A percentile compares a stretch with the other conserved stretches of the same genome.
phyloP scores from a whole-genome alignment of 805 yeast species.

The Danielia oregonensis region DNA sequence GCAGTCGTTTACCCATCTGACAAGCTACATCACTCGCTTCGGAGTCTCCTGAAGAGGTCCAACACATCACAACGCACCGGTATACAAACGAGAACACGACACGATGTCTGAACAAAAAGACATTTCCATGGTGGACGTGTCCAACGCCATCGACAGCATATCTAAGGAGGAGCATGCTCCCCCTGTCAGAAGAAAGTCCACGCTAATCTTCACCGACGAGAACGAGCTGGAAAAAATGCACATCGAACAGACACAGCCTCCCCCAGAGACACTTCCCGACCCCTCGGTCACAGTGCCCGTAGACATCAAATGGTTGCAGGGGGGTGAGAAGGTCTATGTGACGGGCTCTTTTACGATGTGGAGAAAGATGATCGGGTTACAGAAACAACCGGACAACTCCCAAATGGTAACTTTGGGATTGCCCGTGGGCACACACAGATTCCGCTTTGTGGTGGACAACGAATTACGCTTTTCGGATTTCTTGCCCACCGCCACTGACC shows the following conservation, averaged over 20 bases:
- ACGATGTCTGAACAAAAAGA: constrained; percentile 24
- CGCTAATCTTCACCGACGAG: constrained; percentile 68
- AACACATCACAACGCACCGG: too few species aligned
- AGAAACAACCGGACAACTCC: constrained; percentile 44
- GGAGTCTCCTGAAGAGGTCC: too few species aligned
- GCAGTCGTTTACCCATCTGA: neutral
- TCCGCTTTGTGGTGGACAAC: constrained; percentile 90
- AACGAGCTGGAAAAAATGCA: constrained; percentile 52
- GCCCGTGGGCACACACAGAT: constrained; percentile 90
- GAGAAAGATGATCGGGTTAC: constrained; percentile 94
- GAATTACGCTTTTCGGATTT: constrained; percentile 85
- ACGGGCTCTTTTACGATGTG: constrained; percentile 98
- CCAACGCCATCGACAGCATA: constrained; percentile 25
- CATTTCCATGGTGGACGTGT: constrained; percentile 43
- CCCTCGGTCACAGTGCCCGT: constrained; percentile 43
- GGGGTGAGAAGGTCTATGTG: constrained; percentile 93
- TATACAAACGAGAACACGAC: too few species aligned
- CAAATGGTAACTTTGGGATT: constrained; percentile 69
- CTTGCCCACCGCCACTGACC: constrained; percentile 95
- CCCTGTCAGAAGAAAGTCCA: constrained; percentile 59
- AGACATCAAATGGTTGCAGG: constrained; percentile 89
- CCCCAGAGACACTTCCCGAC: constrained; percentile 18
- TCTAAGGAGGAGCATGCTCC: constrained; percentile 6
- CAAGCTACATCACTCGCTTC: too few species aligned
- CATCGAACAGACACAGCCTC: constrained; percentile 30